Evolutionary conservation across 2,329 filamentous ascomycete species (phyloP).

Genomic region (Pyricularia grisea): DNA sequence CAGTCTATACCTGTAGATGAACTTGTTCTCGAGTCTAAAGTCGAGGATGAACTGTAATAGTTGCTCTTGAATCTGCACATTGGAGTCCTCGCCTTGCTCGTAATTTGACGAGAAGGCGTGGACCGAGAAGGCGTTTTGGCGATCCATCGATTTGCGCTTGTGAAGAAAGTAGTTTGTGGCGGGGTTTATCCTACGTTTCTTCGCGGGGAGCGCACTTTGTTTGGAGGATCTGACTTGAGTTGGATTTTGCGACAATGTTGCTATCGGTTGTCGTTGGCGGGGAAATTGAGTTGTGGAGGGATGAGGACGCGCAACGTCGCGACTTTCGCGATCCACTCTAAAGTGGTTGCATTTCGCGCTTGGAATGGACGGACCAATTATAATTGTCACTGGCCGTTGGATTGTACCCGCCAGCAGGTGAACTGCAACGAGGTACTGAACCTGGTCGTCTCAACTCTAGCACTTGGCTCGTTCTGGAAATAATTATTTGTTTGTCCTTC

Average conservation of each 20-base stretch:
- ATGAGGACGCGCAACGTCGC: slow-evolving; percentile 7
- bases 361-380: neutral
- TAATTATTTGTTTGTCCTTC: neutral
- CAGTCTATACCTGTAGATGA: slow-evolving; percentile 71
- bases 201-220: neutral
- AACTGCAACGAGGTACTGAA: neutral
- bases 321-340: slow-evolving; percentile 8
- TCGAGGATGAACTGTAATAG: slow-evolving; percentile 88
- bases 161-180: neutral
- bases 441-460: neutral
- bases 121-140: slow-evolving; percentile 76
- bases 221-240: neutral
- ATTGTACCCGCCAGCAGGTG: too few species aligned
- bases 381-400: neutral
- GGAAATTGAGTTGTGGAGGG: slow-evolving; percentile 7
- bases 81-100: slow-evolving; percentile 58
- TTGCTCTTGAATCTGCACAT: slow-evolving; percentile 64
- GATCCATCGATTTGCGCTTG: slow-evolving; percentile 55
- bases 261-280: neutral
- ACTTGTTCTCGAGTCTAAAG: slow-evolving; percentile 88
- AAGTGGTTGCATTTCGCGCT: slow-evolving; percentile 11
- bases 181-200: neutral
- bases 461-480: neutral
- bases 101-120: slow-evolving; percentile 66
- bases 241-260: neutral